A percentile compares a stretch with the other conserved stretches of the same genome.
These are phyloP conservation scores for Hericium rajendrae DNA, from an alignment of 768 basidiomycete genomes.

Conservation along the genomic window DNA sequence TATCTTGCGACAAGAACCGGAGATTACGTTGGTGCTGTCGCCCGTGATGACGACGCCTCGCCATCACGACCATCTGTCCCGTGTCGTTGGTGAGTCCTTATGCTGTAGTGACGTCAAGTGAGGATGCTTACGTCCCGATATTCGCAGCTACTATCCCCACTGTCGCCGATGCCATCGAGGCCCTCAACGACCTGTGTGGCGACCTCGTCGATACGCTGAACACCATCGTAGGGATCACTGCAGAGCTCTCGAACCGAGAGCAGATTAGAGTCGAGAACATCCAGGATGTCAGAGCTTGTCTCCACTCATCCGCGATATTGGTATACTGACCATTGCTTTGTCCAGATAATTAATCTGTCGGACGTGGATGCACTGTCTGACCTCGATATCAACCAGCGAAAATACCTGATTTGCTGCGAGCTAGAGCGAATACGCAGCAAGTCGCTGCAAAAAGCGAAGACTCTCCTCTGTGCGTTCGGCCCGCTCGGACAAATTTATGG, in stretches of 20 bases:
- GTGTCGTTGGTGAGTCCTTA: slow-evolving; percentile 43
- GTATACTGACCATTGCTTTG: neutral
- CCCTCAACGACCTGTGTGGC: slow-evolving; percentile 49
- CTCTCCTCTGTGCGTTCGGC: slow-evolving; percentile 41
- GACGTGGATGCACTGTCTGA: slow-evolving; percentile 52
- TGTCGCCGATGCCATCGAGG: slow-evolving; percentile 62
- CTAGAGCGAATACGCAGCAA: slow-evolving; percentile 36
- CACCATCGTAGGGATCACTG: slow-evolving; percentile 57
- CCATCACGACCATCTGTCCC: slow-evolving; percentile 46
- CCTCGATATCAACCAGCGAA: slow-evolving; percentile 59
- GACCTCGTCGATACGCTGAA: slow-evolving; percentile 54
- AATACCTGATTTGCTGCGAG: slow-evolving; percentile 52
- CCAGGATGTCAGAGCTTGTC: slow-evolving; percentile 42
- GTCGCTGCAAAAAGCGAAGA: slow-evolving; percentile 39
- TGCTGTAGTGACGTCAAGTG: neutral
- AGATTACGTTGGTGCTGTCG: slow-evolving; percentile 63
- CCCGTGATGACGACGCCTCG: slow-evolving; percentile 50
- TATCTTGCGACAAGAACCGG: slow-evolving; percentile 38
- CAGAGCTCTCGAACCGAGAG: slow-evolving; percentile 66
- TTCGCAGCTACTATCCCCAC: slow-evolving; percentile 62
- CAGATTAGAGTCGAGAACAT: slow-evolving; percentile 62
- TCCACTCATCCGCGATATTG: too few relatives aligned
- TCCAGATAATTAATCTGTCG: slow-evolving; percentile 39
- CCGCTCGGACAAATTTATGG: too few relatives aligned
- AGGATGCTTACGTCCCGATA: too few relatives aligned